Evolutionary conservation across 2,329 filamentous ascomycete species (phyloP).

Genomic region (Neonectria punicea): DNA sequence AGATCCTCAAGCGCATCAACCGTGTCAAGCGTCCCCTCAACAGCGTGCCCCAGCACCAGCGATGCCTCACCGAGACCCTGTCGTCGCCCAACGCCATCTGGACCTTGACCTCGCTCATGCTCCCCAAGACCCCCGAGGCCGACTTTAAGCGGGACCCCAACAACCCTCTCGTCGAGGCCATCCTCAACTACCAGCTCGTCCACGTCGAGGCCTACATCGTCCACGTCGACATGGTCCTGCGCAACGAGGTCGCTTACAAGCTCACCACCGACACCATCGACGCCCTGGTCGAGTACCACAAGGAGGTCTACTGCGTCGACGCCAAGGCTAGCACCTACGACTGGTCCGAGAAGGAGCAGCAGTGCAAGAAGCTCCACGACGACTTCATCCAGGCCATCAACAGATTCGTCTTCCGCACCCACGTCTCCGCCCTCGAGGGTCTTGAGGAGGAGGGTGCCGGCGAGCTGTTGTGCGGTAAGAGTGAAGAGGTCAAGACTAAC

Average conservation of each 20-base stretch:
- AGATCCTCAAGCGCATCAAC: slow-evolving; percentile 96
- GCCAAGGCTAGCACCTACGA: slow-evolving; percentile 89
- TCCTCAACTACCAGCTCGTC: slow-evolving; percentile 93
- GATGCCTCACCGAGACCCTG: slow-evolving; percentile 93
- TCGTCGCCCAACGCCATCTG: slow-evolving; percentile 92
- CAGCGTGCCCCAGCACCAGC: slow-evolving; percentile 93
- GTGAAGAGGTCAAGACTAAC: slow-evolving; percentile 90
- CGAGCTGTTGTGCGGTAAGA: slow-evolving; percentile 89
- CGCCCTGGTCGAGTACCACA: slow-evolving; percentile 92
- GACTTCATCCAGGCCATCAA: slow-evolving; percentile 97
- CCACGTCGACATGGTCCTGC: slow-evolving; percentile 98
- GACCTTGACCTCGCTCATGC: slow-evolving; percentile 92
- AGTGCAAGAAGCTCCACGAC: slow-evolving; percentile 96
- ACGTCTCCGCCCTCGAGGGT: slow-evolving; percentile 89
- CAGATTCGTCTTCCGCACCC: slow-evolving; percentile 93
- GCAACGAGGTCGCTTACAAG: slow-evolving; percentile 98
- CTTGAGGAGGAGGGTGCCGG: slow-evolving; percentile 96
- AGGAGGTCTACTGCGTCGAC: slow-evolving; percentile 92
- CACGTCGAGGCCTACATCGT: slow-evolving; percentile 98
- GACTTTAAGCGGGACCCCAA: slow-evolving; percentile 83
- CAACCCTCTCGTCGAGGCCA: slow-evolving; percentile 70
- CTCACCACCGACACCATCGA: slow-evolving; percentile 95
- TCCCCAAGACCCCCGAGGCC: slow-evolving; percentile 87
- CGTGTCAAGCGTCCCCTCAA: slow-evolving; percentile 96
- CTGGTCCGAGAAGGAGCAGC: slow-evolving; percentile 96